phyloP scores from a whole-genome alignment of 768 basidiomycete species.

The Coprinellus micaceus region DNA sequence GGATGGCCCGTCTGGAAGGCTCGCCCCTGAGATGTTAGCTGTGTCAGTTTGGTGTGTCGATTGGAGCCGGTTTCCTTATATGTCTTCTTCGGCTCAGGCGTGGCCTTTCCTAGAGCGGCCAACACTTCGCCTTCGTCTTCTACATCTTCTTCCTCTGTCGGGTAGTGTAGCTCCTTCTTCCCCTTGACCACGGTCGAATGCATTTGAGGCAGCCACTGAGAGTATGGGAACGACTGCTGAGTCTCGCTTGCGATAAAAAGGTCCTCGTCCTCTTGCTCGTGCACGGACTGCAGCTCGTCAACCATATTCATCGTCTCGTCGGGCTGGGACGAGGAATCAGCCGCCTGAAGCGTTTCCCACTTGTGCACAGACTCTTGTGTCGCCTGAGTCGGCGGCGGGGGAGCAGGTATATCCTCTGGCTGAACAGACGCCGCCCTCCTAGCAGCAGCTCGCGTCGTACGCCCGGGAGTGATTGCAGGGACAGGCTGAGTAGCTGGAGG shows the following conservation, averaged over 20 bases:
- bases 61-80: no score
- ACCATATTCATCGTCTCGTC: conserved; percentile 19
- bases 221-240: conserved; percentile 53
- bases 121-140: conserved; percentile 6
- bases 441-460: background rate
- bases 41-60: conserved; percentile 51
- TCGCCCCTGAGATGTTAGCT: conserved; percentile 43
- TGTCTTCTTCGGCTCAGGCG: no score
- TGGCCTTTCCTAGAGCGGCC: no score
- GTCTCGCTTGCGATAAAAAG: conserved; percentile 53
- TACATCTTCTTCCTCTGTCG: conserved; percentile 35
- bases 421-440: background rate
- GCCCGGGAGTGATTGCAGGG: background rate
- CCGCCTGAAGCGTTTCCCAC: conserved; percentile 14
- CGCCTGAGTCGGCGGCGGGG: background rate
- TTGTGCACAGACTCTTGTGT: conserved; percentile 7
- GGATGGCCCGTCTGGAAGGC: conserved; percentile 24
- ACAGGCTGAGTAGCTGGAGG: background rate
- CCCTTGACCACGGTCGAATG: no score
- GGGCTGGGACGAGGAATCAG: conserved; percentile 4
- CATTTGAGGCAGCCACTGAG: conserved; percentile 34
- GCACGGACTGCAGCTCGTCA: conserved; percentile 29
- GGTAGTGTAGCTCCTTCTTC: conserved; percentile 13
- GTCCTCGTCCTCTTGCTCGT: conserved; percentile 2
- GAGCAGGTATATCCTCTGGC: background rate